phyloP scores from a whole-genome alignment of 169 alveolate species.

The Cryptosporidium viatorum region DNA sequence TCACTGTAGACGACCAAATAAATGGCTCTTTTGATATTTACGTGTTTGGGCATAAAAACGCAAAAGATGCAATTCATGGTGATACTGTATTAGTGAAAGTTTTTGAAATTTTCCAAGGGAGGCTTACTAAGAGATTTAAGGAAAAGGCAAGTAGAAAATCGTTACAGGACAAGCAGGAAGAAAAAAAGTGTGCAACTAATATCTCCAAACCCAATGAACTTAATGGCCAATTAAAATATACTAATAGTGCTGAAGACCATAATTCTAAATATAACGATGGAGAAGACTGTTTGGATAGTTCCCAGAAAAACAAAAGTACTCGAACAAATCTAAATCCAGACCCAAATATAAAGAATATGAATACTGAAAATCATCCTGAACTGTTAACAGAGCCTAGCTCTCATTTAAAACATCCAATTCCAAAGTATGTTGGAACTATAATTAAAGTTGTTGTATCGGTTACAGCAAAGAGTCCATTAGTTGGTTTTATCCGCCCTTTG shows the following conservation, averaged over 20 bases:
- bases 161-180: background rate
- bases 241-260: background rate
- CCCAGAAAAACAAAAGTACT: background rate
- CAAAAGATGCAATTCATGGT: background rate
- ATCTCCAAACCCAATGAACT: background rate
- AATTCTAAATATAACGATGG: background rate
- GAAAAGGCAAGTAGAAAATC: background rate
- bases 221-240: background rate
- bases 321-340: background rate
- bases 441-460: slow-evolving; percentile 31
- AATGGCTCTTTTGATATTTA: slow-evolving; percentile 14
- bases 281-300: background rate
- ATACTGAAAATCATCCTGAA: background rate
- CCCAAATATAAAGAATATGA: no score
- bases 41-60: background rate
- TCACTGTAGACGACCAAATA: background rate
- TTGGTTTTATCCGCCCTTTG: slow-evolving; percentile 8
- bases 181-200: no score
- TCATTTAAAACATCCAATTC: background rate
- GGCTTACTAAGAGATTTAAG: background rate
- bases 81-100: slow-evolving; percentile 12
- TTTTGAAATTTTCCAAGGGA: background rate
- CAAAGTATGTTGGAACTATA: slow-evolving; percentile 19
- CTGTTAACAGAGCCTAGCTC: background rate
- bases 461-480: slow-evolving; percentile 7